phyloP scores from a whole-genome alignment of 257 asterid species.

The Nemophila menziesii region DNA sequence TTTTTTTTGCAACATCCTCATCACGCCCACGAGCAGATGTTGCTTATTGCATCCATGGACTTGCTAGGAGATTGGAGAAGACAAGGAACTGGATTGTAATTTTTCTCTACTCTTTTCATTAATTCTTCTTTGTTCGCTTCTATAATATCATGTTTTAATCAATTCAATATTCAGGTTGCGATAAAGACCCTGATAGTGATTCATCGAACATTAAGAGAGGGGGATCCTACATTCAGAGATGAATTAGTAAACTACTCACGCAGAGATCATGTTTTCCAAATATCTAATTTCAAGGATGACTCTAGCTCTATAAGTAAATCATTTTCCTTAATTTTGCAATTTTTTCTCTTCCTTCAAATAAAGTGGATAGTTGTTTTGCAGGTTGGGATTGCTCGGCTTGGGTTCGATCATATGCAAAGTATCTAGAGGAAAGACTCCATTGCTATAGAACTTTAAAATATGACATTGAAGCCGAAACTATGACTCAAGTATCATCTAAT shows the following conservation, averaged over 20 bases:
- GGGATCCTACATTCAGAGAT: constrained; percentile 70
- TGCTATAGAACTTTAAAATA: constrained; percentile 49
- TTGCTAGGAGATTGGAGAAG: constrained; percentile 60
- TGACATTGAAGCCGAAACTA: constrained; percentile 55
- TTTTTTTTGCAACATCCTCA: constrained; percentile 44
- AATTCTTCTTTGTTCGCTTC: too few relatives aligned
- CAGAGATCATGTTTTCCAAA: constrained; percentile 55
- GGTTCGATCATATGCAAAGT: constrained; percentile 73
- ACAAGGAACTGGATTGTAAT: constrained; percentile 76
- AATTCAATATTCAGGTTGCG: constrained; percentile 49
- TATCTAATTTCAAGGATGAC: constrained; percentile 82
- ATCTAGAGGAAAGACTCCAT: constrained; percentile 76
- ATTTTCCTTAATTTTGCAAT: background rate
- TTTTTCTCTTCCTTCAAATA: constrained; percentile 9
- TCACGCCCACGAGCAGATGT: constrained; percentile 79
- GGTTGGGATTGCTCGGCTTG: constrained; percentile 97
- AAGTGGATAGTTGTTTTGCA: constrained; percentile 23
- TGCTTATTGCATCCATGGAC: constrained; percentile 80
- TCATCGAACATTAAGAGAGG: constrained; percentile 78
- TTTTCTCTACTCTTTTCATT: constrained; percentile 5
- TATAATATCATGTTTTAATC: background rate
- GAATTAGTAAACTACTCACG: constrained; percentile 48
- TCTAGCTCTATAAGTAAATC: constrained; percentile 60
- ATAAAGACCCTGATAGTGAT: constrained; percentile 64
- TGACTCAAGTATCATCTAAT: constrained; percentile 31